Conservation (phyloP, 495 filamentous ascomycete species). For the Aspergillus nanangensis region DNA sequence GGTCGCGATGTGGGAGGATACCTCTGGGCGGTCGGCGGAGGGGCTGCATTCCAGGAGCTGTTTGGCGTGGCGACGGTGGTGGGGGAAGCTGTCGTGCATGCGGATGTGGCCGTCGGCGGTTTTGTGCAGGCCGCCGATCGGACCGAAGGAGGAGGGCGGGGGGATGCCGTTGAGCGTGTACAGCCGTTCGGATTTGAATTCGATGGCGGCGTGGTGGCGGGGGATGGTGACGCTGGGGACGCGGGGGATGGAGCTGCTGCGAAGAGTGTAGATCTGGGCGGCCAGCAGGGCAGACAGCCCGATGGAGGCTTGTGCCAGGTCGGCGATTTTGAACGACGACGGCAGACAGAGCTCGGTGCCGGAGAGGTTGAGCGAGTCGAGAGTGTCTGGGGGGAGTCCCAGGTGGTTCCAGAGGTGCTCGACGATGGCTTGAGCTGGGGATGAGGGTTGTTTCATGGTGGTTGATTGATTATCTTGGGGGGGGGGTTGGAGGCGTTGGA, state of each 20-base stretch:
- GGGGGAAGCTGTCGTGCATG: slow-evolving; percentile 38
- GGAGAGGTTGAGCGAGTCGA: slow-evolving; percentile 7
- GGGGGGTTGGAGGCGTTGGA: no score
- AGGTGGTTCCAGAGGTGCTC: slow-evolving; percentile 15
- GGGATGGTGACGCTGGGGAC: slow-evolving; percentile 27
- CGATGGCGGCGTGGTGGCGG: slow-evolving; percentile 32
- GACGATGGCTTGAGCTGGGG: slow-evolving; percentile 14
- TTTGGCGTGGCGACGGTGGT: slow-evolving; percentile 33
- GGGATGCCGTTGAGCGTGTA: slow-evolving; percentile 28
- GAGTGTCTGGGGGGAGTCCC: slow-evolving; percentile 9
- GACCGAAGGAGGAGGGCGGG: slow-evolving; percentile 21
- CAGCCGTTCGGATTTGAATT: slow-evolving; percentile 41
- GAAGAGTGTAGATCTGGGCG: slow-evolving; percentile 26
- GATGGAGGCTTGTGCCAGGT: slow-evolving; percentile 40
- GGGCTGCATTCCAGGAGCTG: slow-evolving; percentile 26
- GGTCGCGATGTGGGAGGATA: slow-evolving; percentile 19
- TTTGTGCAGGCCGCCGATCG: slow-evolving; percentile 39
- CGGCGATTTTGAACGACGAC: slow-evolving; percentile 43
- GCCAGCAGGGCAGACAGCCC: slow-evolving; percentile 37
- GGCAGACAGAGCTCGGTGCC: slow-evolving; percentile 19
- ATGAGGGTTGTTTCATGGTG: neutral
- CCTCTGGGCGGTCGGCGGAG: slow-evolving; percentile 23
- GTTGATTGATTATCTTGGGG: no score
- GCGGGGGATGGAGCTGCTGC: slow-evolving; percentile 9
- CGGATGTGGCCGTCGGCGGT: slow-evolving; percentile 42